Percentiles rank a stretch among this genome's conserved stretches.
phyloP scores from a whole-genome alignment of 140 eudicot genomes.

The Erigeron philadelphicus region DNA sequence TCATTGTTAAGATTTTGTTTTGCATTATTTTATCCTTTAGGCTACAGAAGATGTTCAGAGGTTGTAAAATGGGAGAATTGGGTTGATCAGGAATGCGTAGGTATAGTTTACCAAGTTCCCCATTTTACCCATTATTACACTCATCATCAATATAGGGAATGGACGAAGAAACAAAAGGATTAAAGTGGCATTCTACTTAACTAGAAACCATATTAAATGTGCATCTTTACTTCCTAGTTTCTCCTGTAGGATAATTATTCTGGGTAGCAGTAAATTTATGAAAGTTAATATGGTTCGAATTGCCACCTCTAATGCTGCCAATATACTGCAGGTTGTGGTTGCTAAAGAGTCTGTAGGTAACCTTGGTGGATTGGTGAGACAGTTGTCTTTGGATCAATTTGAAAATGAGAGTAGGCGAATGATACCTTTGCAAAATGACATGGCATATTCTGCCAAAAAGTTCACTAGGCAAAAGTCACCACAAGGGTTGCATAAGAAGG shows the following conservation, averaged over 20 bases:
- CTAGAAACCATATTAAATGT: too few relatives aligned
- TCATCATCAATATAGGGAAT: background rate
- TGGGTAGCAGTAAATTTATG: too few relatives aligned
- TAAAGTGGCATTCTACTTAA: too few relatives aligned
- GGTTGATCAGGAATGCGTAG: background rate
- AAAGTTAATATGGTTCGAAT: background rate
- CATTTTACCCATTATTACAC: background rate
- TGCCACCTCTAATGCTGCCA: background rate
- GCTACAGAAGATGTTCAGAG: background rate
- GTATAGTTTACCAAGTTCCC: background rate
- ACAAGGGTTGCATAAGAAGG: constrained; percentile 93
- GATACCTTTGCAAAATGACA: constrained; percentile 61
- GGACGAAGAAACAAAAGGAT: background rate
- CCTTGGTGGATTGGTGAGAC: constrained; percentile 91
- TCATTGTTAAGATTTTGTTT: background rate
- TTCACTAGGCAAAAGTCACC: constrained; percentile 76
- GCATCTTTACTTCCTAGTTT: too few relatives aligned
- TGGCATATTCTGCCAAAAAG: constrained; percentile 53
- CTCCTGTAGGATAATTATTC: too few relatives aligned
- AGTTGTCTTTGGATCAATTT: constrained; percentile 80
- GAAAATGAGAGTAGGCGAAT: constrained; percentile 94
- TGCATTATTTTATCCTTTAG: background rate
- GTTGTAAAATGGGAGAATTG: background rate
- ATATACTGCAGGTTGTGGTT: constrained; percentile 71
- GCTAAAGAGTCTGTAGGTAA: constrained; percentile 86